These are phyloP conservation scores for Colletotrichum costaricense DNA, from an alignment of 2,329 filamentous ascomycete species.

Conservation along the genomic window DNA sequence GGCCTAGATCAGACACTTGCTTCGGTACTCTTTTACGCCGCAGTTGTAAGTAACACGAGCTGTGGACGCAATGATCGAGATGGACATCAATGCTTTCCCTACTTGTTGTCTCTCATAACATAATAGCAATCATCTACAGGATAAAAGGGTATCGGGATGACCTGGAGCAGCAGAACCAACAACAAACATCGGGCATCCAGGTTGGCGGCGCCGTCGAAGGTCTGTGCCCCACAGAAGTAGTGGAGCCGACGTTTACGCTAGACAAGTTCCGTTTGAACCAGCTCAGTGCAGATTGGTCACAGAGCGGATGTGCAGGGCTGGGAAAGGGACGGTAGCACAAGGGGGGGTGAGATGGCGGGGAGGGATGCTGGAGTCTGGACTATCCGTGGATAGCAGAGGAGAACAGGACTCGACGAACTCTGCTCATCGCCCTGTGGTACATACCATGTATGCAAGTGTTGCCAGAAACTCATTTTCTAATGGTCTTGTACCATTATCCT, in stretches of 20 bases:
- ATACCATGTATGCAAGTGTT: not conserved
- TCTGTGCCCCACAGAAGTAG: conserved; percentile 9
- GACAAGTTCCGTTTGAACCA: conserved; percentile 6
- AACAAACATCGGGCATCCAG: conserved; percentile 12
- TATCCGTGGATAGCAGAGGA: not conserved
- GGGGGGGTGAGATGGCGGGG: not conserved
- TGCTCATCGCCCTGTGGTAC: not conserved
- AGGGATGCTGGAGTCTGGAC: not conserved
- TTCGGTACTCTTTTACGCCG: too few relatives aligned
- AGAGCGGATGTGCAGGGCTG: conserved; percentile 19
- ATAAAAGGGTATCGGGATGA: not conserved
- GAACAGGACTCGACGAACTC: conserved; percentile 5
- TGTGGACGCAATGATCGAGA: too few relatives aligned
- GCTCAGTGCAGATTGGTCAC: conserved; percentile 24
- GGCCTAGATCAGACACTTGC: too few relatives aligned
- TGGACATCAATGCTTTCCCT: too few relatives aligned
- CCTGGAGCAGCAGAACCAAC: not conserved
- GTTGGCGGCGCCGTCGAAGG: conserved; percentile 8
- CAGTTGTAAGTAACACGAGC: too few relatives aligned
- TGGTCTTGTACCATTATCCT: not conserved
- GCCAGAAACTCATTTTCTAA: not conserved
- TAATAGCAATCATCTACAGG: not conserved
- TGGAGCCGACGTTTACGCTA: conserved; percentile 26
- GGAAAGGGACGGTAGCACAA: conserved; percentile 3
- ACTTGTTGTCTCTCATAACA: not conserved